Percentiles rank a stretch among this genome's conserved stretches.
Evolutionary conservation across 371 early-diverging fungal genomes (phyloP).

Genomic region (Syncephalastrum sp.): DNA sequence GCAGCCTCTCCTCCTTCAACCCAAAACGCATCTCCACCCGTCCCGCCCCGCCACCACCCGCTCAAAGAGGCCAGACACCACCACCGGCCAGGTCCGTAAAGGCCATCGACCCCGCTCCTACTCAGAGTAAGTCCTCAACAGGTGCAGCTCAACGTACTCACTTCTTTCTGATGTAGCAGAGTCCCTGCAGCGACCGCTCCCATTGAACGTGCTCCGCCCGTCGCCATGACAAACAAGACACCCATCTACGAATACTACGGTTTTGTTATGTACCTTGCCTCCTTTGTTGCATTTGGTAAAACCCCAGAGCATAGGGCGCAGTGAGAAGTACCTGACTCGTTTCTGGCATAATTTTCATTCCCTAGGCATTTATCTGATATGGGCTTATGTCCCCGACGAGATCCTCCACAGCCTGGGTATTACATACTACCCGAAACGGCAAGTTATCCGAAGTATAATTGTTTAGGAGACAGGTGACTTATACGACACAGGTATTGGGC

Average conservation of each 20-base stretch:
- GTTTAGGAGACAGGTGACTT: not conserved
- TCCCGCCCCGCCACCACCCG: no score
- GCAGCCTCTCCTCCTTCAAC: no score
- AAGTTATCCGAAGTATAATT: slow-evolving; percentile 9
- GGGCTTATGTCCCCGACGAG: slow-evolving; percentile 83
- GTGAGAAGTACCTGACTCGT: not conserved
- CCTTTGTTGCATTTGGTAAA: slow-evolving; percentile 68
- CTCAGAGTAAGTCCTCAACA: slow-evolving; percentile 35
- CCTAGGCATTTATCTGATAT: slow-evolving; percentile 64
- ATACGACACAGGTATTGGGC: slow-evolving; percentile 67
- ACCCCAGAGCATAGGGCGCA: not conserved
- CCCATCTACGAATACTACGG: slow-evolving; percentile 85
- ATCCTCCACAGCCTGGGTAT: slow-evolving; percentile 71
- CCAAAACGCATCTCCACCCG: no score
- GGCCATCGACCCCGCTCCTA: slow-evolving; percentile 47
- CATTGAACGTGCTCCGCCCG: slow-evolving; percentile 47
- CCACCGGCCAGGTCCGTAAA: slow-evolving; percentile 6
- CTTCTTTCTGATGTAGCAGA: slow-evolving; percentile 12
- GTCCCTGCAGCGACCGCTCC: slow-evolving; percentile 26
- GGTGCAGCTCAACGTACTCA: no score
- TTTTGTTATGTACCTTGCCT: slow-evolving; percentile 81
- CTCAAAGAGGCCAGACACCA: not conserved
- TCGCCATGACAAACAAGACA: slow-evolving; percentile 59
- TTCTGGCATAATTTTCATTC: not conserved
- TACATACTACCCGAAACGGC: slow-evolving; percentile 76